Conservation (phyloP, 2,329 filamentous ascomycete genomes). For the Westerdykella ornata region DNA sequence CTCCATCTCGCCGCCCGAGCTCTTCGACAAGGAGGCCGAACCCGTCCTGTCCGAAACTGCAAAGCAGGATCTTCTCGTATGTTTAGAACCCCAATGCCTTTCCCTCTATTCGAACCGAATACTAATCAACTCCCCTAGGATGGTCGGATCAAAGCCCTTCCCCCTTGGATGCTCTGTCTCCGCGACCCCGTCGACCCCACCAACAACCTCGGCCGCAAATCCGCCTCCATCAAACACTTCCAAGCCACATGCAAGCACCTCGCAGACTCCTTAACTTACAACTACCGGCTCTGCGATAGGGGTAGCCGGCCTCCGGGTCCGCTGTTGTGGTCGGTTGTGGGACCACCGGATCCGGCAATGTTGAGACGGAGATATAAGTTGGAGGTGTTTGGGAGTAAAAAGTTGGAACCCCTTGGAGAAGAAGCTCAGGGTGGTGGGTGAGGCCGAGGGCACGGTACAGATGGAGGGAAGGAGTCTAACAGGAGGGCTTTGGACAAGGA, state of each 20-base stretch:
- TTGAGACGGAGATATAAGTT: too few relatives aligned
- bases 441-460: too few relatives aligned
- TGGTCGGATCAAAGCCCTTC: conserved; percentile 11
- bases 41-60: conserved; percentile 14
- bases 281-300: not conserved
- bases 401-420: too few relatives aligned
- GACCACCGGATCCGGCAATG: too few relatives aligned
- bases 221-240: conserved; percentile 46
- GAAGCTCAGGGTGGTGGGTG: too few relatives aligned
- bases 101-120: not conserved
- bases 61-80: conserved; percentile 15
- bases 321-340: too few relatives aligned
- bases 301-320: too few relatives aligned
- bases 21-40: conserved; percentile 38
- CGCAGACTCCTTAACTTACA: conserved; percentile 5
- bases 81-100: not conserved
- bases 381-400: too few relatives aligned
- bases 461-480: too few relatives aligned
- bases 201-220: conserved; percentile 52
- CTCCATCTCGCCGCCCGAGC: conserved; percentile 42
- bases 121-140: conserved; percentile 12
- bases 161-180: conserved; percentile 43
- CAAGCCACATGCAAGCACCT: conserved; percentile 38
- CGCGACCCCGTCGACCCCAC: conserved; percentile 54
- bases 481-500: too few relatives aligned